Evolutionary conservation across 495 filamentous ascomycete species (phyloP), one percentile per base, ranked within the genome.

Genomic region (Pyronema omphalodes): DNA sequence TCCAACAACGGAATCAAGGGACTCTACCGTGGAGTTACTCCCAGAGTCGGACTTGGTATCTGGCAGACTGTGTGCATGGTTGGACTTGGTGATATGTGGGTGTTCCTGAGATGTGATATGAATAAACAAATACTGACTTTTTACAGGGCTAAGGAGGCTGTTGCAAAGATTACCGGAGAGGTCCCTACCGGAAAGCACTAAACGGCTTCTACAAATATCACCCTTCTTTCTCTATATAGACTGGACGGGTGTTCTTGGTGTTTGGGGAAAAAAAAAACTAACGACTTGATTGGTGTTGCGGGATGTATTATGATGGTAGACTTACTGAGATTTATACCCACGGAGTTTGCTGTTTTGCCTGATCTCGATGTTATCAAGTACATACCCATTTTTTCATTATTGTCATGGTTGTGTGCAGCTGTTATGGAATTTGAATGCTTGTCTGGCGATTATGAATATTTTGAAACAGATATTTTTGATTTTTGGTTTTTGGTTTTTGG

Each of bases 61-160:
- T 98, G 91, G 91, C 91, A 98, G 76, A 98, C 91, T 54, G 85
- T 98, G 67, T 98, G 91, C 74, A 98, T 98, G 91, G 91, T 98
- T 71, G 91, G 89, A 66, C 76, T 98, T 74, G 91, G 91, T 74
- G 91, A 98, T 75, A 87, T 94, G 88, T 94, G 71, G 77, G 88
- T 81, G 58, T 18, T 50, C 53, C 18, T 9, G 44, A 7, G 6
- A 3, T 12, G 4, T 23, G 7, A 34, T 36, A 34, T 7, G n/a
- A 34, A 35, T 5, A 18, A 18, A 37, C 12, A 11, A 46, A 6
- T 15, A 18, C 35, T 60, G 29, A 36, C 15, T 57, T 19, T n/a
- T 29, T 9, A 75, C 62, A 95, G 89, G 76, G 91, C 91, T 56
- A 98, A 98, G 71, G 83, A 86, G 60, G 84, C 87, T 71, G 88